These are phyloP conservation scores for Exophiala dermatitidis DNA, from an alignment of 2,329 filamentous ascomycete genomes.

Conservation along the genomic window DNA sequence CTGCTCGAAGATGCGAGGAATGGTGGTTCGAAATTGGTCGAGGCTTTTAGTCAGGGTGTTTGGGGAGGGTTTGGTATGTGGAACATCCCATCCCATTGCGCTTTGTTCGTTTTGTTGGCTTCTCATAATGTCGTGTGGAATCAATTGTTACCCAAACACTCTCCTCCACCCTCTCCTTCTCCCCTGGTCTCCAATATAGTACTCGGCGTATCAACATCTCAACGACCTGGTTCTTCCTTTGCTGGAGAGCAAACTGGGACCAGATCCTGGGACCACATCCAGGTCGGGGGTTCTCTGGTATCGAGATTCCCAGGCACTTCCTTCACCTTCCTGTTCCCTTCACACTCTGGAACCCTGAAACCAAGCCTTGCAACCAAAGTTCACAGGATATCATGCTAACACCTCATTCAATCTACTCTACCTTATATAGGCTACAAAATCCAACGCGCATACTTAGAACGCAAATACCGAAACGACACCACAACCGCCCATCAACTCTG, in stretches of 20 bases:
- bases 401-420: background rate
- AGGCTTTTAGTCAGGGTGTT: constrained; percentile 60
- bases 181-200: too few relatives aligned
- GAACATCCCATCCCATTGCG: background rate
- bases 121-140: too few relatives aligned
- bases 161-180: too few relatives aligned
- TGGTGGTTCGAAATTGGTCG: constrained; percentile 49
- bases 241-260: too few relatives aligned
- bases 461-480: constrained; percentile 24
- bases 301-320: too few relatives aligned
- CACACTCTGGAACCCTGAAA: too few relatives aligned
- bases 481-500: constrained; percentile 51
- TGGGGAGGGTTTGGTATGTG: constrained; percentile 40
- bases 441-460: constrained; percentile 20
- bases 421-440: constrained; percentile 40
- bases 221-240: too few relatives aligned
- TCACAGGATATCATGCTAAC: background rate
- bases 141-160: too few relatives aligned
- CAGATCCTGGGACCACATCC: too few relatives aligned
- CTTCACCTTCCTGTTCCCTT: too few relatives aligned
- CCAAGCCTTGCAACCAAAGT: background rate
- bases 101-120: background rate
- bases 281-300: too few relatives aligned
- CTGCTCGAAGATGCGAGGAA: constrained; percentile 48
- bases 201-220: too few relatives aligned